Evolutionary conservation across 306 rosid species (phyloP).

Genomic region (Prunus mume): DNA sequence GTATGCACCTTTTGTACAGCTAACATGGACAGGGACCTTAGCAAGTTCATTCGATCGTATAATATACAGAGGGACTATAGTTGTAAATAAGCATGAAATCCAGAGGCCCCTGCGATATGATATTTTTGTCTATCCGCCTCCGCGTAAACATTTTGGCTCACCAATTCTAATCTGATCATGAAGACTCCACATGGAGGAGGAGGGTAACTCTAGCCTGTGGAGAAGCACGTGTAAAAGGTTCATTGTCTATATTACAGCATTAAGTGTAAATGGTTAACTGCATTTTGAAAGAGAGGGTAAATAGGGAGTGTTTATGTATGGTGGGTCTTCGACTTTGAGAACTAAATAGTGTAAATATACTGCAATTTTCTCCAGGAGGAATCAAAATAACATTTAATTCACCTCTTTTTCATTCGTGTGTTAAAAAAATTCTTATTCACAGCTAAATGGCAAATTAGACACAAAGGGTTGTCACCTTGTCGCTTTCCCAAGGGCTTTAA

Average conservation of each 20-base stretch:
- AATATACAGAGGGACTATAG: constrained; percentile 27
- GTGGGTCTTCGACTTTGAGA: constrained; percentile 29
- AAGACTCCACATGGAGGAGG: constrained; percentile 30
- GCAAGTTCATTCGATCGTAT: constrained; percentile 18
- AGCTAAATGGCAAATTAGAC: not conserved
- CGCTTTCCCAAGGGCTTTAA: too few species aligned
- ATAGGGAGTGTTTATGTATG: constrained; percentile 14
- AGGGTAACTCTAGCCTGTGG: not conserved
- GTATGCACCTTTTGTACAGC: constrained; percentile 63
- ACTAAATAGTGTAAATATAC: constrained; percentile 59
- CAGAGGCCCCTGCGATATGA: constrained; percentile 33
- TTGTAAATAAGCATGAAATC: constrained; percentile 59
- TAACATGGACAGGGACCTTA: constrained; percentile 47
- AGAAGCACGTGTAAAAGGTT: constrained; percentile 37
- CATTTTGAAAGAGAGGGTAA: constrained; percentile 32
- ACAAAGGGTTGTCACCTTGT: too few species aligned
- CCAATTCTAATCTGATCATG: constrained; percentile 22
- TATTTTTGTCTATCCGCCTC: constrained; percentile 17
- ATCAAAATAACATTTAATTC: not conserved
- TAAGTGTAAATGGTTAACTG: constrained; percentile 55
- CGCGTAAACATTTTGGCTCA: constrained; percentile 16
- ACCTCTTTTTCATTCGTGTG: not conserved
- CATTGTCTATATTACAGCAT: constrained; percentile 40
- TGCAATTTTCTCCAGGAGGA: constrained; percentile 28
- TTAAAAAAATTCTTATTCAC: not conserved